These are phyloP conservation scores for Acanthamoeba culbertsoni DNA, from an alignment of 208 protist species.

Conservation along the genomic window DNA sequence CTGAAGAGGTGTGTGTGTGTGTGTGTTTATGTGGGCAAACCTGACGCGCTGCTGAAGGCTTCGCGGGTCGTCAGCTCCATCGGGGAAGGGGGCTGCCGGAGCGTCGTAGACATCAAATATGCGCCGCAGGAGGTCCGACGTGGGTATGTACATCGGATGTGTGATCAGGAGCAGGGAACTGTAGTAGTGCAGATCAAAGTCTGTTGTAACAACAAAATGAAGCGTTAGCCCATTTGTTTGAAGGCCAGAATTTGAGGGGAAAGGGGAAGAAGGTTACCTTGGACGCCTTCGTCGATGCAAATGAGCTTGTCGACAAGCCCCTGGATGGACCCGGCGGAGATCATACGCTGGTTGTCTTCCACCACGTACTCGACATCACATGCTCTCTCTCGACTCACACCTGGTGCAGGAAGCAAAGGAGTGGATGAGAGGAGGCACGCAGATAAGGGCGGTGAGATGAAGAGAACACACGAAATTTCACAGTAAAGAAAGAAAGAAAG, in stretches of 20 bases:
- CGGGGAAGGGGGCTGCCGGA: not conserved
- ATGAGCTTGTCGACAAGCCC: slow-evolving; percentile 18
- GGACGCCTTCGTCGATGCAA: slow-evolving; percentile 4
- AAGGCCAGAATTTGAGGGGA: not conserved
- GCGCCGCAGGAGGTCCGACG: not conserved
- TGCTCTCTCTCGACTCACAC: not conserved
- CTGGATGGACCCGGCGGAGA: not conserved
- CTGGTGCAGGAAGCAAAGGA: not conserved
- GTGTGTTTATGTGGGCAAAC: no score
- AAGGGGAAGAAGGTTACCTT: not conserved
- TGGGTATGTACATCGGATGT: slow-evolving; percentile 5
- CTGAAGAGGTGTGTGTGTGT: not conserved
- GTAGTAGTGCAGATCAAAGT: slow-evolving; percentile 40
- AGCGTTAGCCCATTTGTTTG: not conserved
- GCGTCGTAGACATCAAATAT: not conserved
- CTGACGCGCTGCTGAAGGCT: not conserved
- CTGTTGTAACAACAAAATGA: not conserved
- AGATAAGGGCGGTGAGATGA: no score
- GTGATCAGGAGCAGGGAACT: slow-evolving; percentile 24
- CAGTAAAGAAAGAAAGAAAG: no score
- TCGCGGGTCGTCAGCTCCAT: not conserved
- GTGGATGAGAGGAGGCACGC: not conserved
- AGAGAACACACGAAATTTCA: no score
- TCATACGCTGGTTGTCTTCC: not conserved
- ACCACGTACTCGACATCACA: not conserved